Base-by-base conservation (phyloP, 2,329 filamentous ascomycete genomes). In the Xenoacremonium recifei region DNA sequence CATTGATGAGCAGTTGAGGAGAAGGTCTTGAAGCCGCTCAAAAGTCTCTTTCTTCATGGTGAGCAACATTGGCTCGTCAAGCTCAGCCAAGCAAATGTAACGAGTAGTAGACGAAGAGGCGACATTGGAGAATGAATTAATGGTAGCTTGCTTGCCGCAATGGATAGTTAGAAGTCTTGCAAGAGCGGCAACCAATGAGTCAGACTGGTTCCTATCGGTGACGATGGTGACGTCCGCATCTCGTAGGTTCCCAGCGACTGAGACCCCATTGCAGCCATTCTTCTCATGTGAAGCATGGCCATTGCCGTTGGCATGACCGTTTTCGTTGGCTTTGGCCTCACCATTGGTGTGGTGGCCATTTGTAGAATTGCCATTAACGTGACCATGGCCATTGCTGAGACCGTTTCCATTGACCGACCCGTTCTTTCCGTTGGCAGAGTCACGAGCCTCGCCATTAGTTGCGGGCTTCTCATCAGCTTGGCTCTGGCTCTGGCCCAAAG, bases 41-140 rank as follows among this genome's bases (percentile, higher is more conserved):
- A 77, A 76, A 15, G 67, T 61, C 13, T 55, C 43, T 2, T 53
- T 49, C 4, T 61, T 65, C 17, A 76, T 59, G 7, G 58, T 61
- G 2, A 69, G 61, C 3, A 76, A 62, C 10, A 75, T 52, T 0
- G 71, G 66, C 19, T 59, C 57, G 35, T 76, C 64, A 6, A 76
- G 60, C 48, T 76, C 73, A 4, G 62, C 59, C 11, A 76, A 49
- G 45, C 70, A 66, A 33, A 77, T 65, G 44, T 66, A 4, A n/a
- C n/a, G n/a, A 46, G 48, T 9, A 44, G 47, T 3, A 40, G 35
- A 20, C 4, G 54, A 42, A 7, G 50, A 34, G 19, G 38, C 42
- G 34, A 47, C 42, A 12, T 30, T 48, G 2, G 43, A 31, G 10
- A 62, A 50, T 5, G 55, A 35, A n/a, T 41, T 43, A 4, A 60